Conservation (phyloP, 2,329 filamentous ascomycete species). For the Penicillium decumbens region DNA sequence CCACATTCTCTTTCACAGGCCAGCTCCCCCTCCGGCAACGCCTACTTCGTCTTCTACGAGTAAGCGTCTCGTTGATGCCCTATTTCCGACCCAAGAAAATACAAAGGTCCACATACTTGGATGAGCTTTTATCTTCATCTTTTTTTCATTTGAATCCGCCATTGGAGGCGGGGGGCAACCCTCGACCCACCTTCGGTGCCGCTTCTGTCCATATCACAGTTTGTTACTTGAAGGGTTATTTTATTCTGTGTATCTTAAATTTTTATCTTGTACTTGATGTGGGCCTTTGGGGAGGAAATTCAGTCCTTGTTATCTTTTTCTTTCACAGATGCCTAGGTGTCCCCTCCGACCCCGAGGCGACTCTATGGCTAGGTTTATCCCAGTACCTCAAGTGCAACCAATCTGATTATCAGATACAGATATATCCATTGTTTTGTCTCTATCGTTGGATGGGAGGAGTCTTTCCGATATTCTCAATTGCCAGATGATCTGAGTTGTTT, state of each 20-base stretch:
- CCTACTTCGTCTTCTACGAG: conserved; percentile 46
- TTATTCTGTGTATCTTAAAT: conserved; percentile 38
- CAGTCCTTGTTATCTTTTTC: conserved; percentile 25
- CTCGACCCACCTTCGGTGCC: conserved; percentile 10
- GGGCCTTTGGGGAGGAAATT: conserved; percentile 24
- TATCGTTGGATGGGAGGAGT: neutral
- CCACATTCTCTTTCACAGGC: conserved; percentile 36
- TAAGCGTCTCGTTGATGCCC: conserved; percentile 7
- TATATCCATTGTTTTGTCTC: neutral
- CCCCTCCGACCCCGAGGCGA: neutral
- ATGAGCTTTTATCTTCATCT: conserved; percentile 6
- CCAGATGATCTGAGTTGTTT: neutral
- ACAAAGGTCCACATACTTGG: conserved; percentile 10
- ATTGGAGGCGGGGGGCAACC: neutral
- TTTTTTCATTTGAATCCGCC: conserved; percentile 4
- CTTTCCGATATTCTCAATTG: neutral
- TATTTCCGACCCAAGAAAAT: conserved; percentile 6
- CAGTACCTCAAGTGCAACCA: conserved; percentile 11
- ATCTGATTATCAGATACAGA: neutral
- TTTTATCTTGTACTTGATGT: conserved; percentile 23
- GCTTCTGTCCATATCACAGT: conserved; percentile 29
- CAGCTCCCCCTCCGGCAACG: conserved; percentile 47
- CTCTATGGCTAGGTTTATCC: conserved; percentile 6
- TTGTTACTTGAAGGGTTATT: conserved; percentile 27
- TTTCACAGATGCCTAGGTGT: conserved; percentile 5